Percentiles rank a stretch among this genome's conserved stretches.
These are phyloP conservation scores for Ambrosia trifida DNA, from an alignment of 129 eudicot genomes.

Conservation along the genomic window DNA sequence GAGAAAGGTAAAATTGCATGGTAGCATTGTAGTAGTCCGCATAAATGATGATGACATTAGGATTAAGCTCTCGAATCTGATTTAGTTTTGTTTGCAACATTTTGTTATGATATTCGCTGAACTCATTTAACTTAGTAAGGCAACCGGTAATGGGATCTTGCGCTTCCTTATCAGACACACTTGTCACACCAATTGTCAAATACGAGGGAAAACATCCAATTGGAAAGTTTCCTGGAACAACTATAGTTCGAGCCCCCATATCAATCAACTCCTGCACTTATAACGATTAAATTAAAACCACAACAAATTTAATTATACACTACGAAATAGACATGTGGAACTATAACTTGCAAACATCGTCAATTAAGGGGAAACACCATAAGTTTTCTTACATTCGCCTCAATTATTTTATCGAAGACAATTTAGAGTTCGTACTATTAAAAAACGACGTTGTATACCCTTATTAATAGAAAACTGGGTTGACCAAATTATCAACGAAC, in stretches of 20 bases:
- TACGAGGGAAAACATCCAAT: conserved; percentile 24
- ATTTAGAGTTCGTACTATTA: no score
- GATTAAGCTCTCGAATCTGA: conserved; percentile 4
- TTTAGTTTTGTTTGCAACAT: conserved; percentile 17
- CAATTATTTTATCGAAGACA: no score
- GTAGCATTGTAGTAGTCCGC: conserved; percentile 42
- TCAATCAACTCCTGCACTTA: conserved; percentile 37
- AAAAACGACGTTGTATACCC: no score
- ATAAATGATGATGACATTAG: conserved; percentile 22
- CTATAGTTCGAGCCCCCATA: conserved; percentile 23
- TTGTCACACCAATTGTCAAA: not conserved
- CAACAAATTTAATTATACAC: not conserved
- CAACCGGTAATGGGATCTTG: conserved; percentile 21
- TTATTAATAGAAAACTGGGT: no score
- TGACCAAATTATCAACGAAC: no score
- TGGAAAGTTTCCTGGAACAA: conserved; percentile 32
- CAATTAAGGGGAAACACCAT: no score
- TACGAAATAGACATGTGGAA: not conserved
- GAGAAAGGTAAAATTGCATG: conserved; percentile 8
- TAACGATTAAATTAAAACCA: not conserved
- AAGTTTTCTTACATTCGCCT: no score
- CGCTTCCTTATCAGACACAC: not conserved
- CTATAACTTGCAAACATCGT: no score
- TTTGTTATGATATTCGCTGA: conserved; percentile 20
- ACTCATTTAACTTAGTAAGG: conserved; percentile 13